Conservation (phyloP, 1,284 basidiomycete species). For the Ganoderma meredithae region DNA sequence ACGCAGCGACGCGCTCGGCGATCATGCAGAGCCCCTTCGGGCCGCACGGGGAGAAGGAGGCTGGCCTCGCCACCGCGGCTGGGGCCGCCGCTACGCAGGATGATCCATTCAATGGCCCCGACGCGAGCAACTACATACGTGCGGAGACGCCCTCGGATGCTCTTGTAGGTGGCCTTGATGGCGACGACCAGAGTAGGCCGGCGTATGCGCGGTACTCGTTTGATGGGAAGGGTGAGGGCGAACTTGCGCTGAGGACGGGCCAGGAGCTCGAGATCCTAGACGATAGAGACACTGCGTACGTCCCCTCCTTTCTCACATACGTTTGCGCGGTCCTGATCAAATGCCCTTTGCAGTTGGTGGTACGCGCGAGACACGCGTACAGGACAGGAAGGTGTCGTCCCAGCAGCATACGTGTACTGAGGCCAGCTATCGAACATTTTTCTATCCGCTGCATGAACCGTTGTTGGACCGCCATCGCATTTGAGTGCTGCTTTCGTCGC, state of each 20-base stretch:
- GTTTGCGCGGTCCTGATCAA: slow-evolving; percentile 13
- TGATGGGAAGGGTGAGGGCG: slow-evolving; percentile 79
- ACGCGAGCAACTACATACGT: slow-evolving; percentile 76
- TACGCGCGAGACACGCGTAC: slow-evolving; percentile 83
- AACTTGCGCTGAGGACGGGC: slow-evolving; percentile 74
- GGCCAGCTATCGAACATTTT: slow-evolving; percentile 17
- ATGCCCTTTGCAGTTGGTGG: slow-evolving; percentile 79
- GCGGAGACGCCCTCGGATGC: slow-evolving; percentile 83
- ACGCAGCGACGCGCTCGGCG: slow-evolving; percentile 83
- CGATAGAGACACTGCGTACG: slow-evolving; percentile 81
- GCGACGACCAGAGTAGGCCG: slow-evolving; percentile 73
- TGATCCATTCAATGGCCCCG: slow-evolving; percentile 68
- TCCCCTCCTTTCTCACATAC: slow-evolving; percentile 33
- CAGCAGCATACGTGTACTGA: slow-evolving; percentile 87
- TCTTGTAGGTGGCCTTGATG: slow-evolving; percentile 62
- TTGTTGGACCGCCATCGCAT: slow-evolving; percentile 33
- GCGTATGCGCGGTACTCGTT: slow-evolving; percentile 84
- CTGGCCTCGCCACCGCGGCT: slow-evolving; percentile 42
- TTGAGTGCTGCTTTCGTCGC: slow-evolving; percentile 40
- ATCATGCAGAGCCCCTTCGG: slow-evolving; percentile 68
- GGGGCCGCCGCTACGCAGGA: slow-evolving; percentile 44
- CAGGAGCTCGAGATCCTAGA: slow-evolving; percentile 79
- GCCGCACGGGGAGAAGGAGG: slow-evolving; percentile 59
- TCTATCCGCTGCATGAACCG: slow-evolving; percentile 24
- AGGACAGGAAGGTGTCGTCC: slow-evolving; percentile 87